Evolutionary conservation across 768 basidiomycete species (phyloP), one percentile per base, ranked within the genome.

Genomic region (Russula abietina): DNA sequence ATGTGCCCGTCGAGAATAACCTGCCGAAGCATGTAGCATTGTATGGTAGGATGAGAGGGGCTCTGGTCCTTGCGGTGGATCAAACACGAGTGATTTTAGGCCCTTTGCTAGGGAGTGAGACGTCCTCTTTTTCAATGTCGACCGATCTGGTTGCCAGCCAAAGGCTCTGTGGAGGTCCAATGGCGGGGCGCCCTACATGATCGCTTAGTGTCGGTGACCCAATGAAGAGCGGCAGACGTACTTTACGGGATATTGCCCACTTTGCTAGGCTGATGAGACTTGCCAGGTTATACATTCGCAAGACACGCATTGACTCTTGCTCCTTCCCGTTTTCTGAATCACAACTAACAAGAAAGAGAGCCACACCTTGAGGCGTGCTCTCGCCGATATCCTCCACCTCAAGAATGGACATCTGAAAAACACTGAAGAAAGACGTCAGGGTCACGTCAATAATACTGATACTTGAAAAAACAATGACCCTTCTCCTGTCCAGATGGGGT

Each of bases 211-310:
- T 33, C 19, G 22, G 22, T 51, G 48, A 24, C n/a, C 53, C 32
- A 32, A n/a, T 32, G 24, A 39, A 50, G 11, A 7, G n/a, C 43
- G 22, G 32, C 14, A 4, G 3, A 55, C 74, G 46, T 65, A 87
- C 91, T 73, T 86, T 87, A 61, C 87, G 84, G 11, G 85, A 75
- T 19, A 86, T 74, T 0, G 83, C 79, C 88, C 88, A 93, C 69
- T 84, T 85, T 1, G 88, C 89, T 14, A 93, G 79, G 68, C 81
- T 91, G 10, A 81, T 79, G 7, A 93, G 74, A 70, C 90, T 90
- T 22, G 83, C 78, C 22, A 93, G 77, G 69, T 86, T 93, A 72
- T 93, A 93, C 90, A 93, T 92, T 45, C 91, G 83, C 45, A 92
- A 73, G 8, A 78, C 76, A 52, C 84, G 79, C 43, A 78, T 68